Percentiles rank a stretch among this genome's conserved stretches.
Evolutionary conservation across 2,329 filamentous ascomycete species (phyloP).

Genomic region (Ophiosphaerella korrae): DNA sequence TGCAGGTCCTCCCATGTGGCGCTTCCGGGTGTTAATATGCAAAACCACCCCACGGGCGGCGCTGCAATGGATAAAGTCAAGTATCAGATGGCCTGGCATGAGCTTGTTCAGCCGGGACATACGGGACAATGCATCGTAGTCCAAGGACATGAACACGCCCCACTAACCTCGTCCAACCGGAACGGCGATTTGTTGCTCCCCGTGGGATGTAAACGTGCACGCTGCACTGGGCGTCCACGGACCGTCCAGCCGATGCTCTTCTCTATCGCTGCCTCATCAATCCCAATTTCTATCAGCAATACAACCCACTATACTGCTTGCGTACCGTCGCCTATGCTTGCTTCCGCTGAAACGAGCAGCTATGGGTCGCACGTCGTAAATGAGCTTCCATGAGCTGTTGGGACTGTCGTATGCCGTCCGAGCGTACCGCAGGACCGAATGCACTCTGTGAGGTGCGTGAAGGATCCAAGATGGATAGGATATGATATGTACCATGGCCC

Average conservation of each 20-base stretch:
- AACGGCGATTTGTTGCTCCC: conserved; percentile 16
- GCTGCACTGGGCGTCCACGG: conserved; percentile 20
- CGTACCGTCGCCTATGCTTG: conserved; percentile 16
- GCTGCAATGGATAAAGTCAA: not conserved
- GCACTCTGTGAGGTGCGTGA: conserved; percentile 1
- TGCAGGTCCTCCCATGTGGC: conserved; percentile 11
- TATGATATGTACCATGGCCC: conserved; percentile 20
- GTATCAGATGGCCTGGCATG: not conserved
- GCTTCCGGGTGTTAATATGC: not conserved
- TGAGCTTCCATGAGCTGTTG: conserved; percentile 18
- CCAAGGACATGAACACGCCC: not conserved
- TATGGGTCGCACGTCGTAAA: conserved; percentile 10
- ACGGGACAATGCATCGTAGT: conserved; percentile 6
- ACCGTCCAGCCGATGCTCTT: conserved; percentile 31
- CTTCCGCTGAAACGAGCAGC: conserved; percentile 13
- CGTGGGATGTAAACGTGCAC: conserved; percentile 8
- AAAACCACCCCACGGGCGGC: too few species aligned
- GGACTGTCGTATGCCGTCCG: conserved; percentile 18
- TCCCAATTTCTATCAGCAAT: conserved; percentile 21
- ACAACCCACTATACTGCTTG: conserved; percentile 34
- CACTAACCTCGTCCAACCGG: conserved; percentile 18
- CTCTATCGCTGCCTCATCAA: conserved; percentile 24
- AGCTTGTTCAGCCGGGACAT: conserved; percentile 1
- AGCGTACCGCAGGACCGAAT: conserved; percentile 25
- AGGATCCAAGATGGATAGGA: conserved; percentile 1